Base-by-base conservation (phyloP, 225 moss, liverwort and hornwort species). In the Sphagnum tenellum region DNA sequence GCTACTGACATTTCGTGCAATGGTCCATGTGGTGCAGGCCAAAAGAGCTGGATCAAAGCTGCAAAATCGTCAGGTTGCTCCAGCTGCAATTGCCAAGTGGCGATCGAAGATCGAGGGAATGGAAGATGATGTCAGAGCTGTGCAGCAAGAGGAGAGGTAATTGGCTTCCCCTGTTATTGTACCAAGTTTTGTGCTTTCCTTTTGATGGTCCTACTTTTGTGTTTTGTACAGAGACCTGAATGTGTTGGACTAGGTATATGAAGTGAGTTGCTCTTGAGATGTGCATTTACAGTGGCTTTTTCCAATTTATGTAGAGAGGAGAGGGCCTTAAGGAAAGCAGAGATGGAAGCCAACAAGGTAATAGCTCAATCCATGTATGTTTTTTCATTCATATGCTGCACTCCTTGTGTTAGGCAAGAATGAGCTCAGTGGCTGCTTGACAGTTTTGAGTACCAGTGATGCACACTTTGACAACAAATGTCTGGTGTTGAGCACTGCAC, bases 281-380 rank as follows among this genome's bases (percentile, higher is more conserved):
- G 29, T 29, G 29, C 29, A 29, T 29, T 29, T 0, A 29, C 29
- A 29, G 29, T 29, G 29, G 29, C 29, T 29, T 29, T 29, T 29
- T 29, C 62, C 45, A 44, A 50, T 7, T 65, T 66, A 59, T 78
- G 59, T 76, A 92, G 92, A 75, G 90, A 89, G 71, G 96, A 98
- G 71, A 88, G 89, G 67, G 83, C 82, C 65, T 78, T 98, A 6
- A 78, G 93, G 68, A 98, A 93, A 79, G 96, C 96, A 64, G 96
- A 93, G 76, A 98, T 98, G 96, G 96, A 92, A 81, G 93, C 81
- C 12, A 90, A 84, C 77, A 98, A 98, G 80, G 89, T 92, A 53
- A 9, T 29, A 29, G 29, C 29, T 29, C 29, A 29, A 29, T 29
- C 29, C 29, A 29, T 29, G 29, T 29, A 29, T 29, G 29, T 29